A percentile compares a stretch with the other conserved stretches of the same genome.
Evolutionary conservation across 75 land plant species (phyloP).

Genomic region (Picea glauca): DNA sequence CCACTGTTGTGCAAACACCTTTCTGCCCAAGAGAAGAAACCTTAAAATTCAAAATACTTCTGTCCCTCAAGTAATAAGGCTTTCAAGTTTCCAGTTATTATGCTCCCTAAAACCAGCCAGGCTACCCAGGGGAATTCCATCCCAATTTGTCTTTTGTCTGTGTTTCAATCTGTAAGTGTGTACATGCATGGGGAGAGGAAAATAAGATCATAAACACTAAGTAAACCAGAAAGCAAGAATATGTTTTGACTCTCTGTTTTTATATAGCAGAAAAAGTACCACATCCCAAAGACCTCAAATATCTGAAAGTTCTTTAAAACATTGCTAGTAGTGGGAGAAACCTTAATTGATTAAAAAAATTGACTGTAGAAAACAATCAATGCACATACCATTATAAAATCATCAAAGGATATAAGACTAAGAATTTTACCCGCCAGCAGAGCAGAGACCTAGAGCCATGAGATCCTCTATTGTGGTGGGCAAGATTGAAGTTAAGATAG

Average conservation of each 20-base stretch:
- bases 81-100: constrained; percentile 1
- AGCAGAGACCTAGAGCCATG: constrained; percentile 86
- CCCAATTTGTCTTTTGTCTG: background rate
- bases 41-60: background rate
- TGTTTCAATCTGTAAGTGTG: background rate
- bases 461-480: constrained; percentile 95
- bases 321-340: background rate
- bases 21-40: too few relatives aligned
- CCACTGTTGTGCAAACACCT: too few relatives aligned
- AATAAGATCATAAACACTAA: background rate
- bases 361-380: background rate
- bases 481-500: constrained; percentile 83
- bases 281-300: background rate
- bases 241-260: background rate
- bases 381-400: background rate
- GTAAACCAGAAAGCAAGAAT: background rate
- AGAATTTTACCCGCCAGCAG: constrained; percentile 86
- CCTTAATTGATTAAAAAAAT: background rate
- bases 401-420: background rate
- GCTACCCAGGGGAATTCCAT: background rate
- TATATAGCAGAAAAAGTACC: background rate
- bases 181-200: background rate
- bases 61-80: background rate
- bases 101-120: background rate
- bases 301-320: background rate